These are phyloP conservation scores for Begonia masoniana DNA, from an alignment of 306 rosid genomes.

Conservation along the genomic window DNA sequence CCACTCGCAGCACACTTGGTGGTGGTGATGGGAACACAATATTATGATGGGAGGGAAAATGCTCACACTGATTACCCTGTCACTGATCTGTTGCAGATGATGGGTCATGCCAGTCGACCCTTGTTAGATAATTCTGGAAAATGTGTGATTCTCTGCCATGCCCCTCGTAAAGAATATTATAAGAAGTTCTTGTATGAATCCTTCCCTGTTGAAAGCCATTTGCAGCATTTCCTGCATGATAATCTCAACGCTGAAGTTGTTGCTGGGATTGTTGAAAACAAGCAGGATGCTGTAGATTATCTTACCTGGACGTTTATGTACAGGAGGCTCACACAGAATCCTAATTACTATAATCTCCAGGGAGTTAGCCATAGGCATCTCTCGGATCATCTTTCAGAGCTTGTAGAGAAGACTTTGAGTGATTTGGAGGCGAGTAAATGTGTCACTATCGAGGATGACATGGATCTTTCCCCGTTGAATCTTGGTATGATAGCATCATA, in stretches of 20 bases:
- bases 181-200: conserved; percentile 86
- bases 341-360: conserved; percentile 89
- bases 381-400: conserved; percentile 86
- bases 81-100: conserved; percentile 87
- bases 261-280: conserved; percentile 68
- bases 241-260: conserved; percentile 80
- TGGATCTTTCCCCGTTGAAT: conserved; percentile 72
- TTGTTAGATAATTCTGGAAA: conserved; percentile 76
- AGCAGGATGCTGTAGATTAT: conserved; percentile 92
- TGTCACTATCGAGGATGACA: conserved; percentile 59
- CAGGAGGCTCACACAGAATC: conserved; percentile 88
- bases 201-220: conserved; percentile 95
- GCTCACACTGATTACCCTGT: conserved; percentile 86
- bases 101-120: conserved; percentile 98
- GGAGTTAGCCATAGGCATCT: conserved; percentile 93
- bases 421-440: conserved; percentile 86
- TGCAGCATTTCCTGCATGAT: conserved; percentile 78
- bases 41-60: conserved; percentile 85
- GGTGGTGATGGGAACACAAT: conserved; percentile 95
- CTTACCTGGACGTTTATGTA: conserved; percentile 95
- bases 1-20: conserved; percentile 85
- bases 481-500: conserved; percentile 90
- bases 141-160: conserved; percentile 90
- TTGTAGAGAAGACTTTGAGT: conserved; percentile 70
- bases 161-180: conserved; percentile 87